Evolutionary conservation across 768 basidiomycete species (phyloP).

Genomic region (Melanogaster broomeanus): DNA sequence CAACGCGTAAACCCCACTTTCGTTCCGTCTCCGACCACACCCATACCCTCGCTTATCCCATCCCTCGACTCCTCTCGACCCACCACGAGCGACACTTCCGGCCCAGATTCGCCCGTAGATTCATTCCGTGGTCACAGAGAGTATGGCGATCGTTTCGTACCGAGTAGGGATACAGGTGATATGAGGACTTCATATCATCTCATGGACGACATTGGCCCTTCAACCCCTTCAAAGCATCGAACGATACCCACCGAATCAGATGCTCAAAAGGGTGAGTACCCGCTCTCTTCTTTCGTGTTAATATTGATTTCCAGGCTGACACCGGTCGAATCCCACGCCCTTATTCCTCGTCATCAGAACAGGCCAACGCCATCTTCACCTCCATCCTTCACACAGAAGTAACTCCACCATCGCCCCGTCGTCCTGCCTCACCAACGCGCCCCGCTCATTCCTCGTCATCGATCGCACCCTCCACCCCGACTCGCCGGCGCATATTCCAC

Average conservation of each 20-base stretch:
- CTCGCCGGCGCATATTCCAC: constrained; percentile 61
- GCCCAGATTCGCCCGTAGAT: constrained; percentile 43
- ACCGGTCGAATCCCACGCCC: constrained; percentile 16
- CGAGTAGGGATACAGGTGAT: constrained; percentile 58
- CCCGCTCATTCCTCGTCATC: constrained; percentile 40
- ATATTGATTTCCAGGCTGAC: constrained; percentile 4
- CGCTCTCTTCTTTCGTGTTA: background rate
- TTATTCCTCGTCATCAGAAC: constrained; percentile 47
- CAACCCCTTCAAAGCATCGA: constrained; percentile 59
- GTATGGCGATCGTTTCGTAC: constrained; percentile 64
- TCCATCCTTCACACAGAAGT: constrained; percentile 78
- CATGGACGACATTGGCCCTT: constrained; percentile 53
- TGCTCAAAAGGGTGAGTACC: constrained; percentile 65
- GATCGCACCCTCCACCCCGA: constrained; percentile 45
- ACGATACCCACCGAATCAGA: constrained; percentile 72
- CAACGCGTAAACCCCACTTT: constrained; percentile 57
- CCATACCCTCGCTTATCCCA: constrained; percentile 49
- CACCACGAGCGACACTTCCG: constrained; percentile 50
- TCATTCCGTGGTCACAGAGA: constrained; percentile 38
- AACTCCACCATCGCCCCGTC: constrained; percentile 65
- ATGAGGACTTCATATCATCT: constrained; percentile 64
- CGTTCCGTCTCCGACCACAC: constrained; percentile 36
- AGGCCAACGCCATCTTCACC: constrained; percentile 82
- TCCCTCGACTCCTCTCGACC: constrained; percentile 54
- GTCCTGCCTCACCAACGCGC: constrained; percentile 63